Evolutionary conservation across 768 basidiomycete genomes (phyloP).

Genomic region (Lactarius quietus): DNA sequence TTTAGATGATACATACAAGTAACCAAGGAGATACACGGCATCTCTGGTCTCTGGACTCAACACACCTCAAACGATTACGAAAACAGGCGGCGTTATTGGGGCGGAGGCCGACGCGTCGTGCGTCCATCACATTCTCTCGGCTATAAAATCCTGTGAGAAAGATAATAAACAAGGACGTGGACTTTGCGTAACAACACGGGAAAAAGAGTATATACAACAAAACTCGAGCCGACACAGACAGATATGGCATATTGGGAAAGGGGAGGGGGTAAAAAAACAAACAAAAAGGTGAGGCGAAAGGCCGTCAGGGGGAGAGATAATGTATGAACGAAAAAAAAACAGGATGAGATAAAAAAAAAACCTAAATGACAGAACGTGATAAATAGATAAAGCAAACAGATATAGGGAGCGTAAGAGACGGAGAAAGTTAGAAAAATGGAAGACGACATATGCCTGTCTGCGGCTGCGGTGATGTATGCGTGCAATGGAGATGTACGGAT

Average conservation of each 20-base stretch:
- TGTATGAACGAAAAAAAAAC: not conserved
- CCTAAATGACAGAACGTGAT: not conserved
- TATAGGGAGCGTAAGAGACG: not conserved
- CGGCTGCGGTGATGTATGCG: not conserved
- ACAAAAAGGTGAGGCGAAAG: not conserved
- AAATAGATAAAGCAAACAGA: not conserved
- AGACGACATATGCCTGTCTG: not conserved
- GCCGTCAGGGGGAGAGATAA: not conserved
- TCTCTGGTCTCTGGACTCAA: no score
- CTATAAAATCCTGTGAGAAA: not conserved
- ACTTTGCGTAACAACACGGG: not conserved
- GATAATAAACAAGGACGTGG: not conserved
- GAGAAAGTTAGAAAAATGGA: not conserved
- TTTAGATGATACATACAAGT: not conserved
- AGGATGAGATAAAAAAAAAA: not conserved
- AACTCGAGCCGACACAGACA: not conserved
- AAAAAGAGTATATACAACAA: not conserved
- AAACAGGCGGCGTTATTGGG: not conserved
- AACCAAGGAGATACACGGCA: not conserved
- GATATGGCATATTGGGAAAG: not conserved
- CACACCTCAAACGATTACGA: not conserved
- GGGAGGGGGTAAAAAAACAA: not conserved
- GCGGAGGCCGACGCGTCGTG: not conserved
- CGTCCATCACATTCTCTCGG: not conserved
- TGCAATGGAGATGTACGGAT: not conserved